phyloP scores from a whole-genome alignment of 768 basidiomycete species.

The Dictyophora rubrovolvata region DNA sequence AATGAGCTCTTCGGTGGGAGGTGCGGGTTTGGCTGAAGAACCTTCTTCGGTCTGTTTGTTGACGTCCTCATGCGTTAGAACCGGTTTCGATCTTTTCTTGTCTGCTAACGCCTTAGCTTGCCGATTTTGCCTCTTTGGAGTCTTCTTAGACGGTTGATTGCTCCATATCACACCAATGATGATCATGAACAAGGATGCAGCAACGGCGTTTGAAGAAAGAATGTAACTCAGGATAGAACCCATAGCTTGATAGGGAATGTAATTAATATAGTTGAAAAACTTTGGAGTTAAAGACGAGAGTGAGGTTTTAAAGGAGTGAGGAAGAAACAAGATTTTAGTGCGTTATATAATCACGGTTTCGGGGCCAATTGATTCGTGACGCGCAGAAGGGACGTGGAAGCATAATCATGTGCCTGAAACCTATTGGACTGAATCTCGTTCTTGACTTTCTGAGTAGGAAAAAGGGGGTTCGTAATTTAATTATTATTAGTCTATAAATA shows the following conservation, averaged over 20 bases:
- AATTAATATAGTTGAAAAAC: neutral
- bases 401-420: neutral
- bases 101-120: neutral
- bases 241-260: slow-evolving; percentile 21
- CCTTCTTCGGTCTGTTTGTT: neutral
- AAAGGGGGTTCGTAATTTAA: neutral
- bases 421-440: neutral
- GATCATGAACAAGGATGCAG: slow-evolving; percentile 30
- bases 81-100: neutral
- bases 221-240: slow-evolving; percentile 37
- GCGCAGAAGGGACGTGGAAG: neutral
- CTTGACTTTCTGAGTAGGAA: neutral
- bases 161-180: slow-evolving; percentile 32
- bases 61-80: neutral
- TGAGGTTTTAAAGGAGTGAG: neutral
- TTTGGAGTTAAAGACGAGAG: neutral
- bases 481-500: too few species aligned
- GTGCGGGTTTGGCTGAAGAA: neutral
- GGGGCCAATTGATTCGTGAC: neutral
- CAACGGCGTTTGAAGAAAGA: slow-evolving; percentile 28
- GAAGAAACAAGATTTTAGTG: neutral
- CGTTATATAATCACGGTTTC: neutral
- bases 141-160: slow-evolving; percentile 23
- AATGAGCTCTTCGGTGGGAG: slow-evolving; percentile 7
- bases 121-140: slow-evolving; percentile 16